Evolutionary conservation across 2,329 filamentous ascomycete species (phyloP).

Genomic region (Rutstroemia sydowiana): DNA sequence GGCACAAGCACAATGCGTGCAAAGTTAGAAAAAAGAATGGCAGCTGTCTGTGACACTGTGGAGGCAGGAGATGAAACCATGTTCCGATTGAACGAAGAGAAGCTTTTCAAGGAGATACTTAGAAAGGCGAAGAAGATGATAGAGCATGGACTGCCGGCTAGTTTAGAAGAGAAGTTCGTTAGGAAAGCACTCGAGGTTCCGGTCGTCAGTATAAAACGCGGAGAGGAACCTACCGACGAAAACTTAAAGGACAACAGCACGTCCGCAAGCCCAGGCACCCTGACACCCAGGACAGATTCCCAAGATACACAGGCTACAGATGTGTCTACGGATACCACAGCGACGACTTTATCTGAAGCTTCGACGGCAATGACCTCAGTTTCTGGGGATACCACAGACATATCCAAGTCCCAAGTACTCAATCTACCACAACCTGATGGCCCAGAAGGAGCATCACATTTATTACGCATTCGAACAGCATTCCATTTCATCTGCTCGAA

Average conservation of each 20-base stretch:
- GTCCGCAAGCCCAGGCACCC: constrained; percentile 24
- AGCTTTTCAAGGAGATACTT: constrained; percentile 58
- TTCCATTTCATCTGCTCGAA: constrained; percentile 42
- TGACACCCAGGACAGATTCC: constrained; percentile 27
- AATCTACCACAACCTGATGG: constrained; percentile 19
- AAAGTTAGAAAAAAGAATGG: constrained; percentile 58
- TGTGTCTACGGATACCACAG: constrained; percentile 28
- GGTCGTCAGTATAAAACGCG: constrained; percentile 58
- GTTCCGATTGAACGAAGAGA: constrained; percentile 70
- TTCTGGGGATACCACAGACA: constrained; percentile 19
- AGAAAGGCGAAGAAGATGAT: constrained; percentile 65
- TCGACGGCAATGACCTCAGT: constrained; percentile 34
- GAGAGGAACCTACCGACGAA: constrained; percentile 36
- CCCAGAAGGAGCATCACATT: constrained; percentile 33
- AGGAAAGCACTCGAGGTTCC: constrained; percentile 69
- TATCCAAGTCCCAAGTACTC: constrained; percentile 19
- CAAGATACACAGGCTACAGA: constrained; percentile 28
- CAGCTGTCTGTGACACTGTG: constrained; percentile 69
- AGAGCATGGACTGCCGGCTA: constrained; percentile 59
- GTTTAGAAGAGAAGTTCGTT: constrained; percentile 82
- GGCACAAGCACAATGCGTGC: constrained; percentile 37
- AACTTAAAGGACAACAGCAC: constrained; percentile 22
- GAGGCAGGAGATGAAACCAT: constrained; percentile 78
- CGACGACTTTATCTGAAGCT: constrained; percentile 33
- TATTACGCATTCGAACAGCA: constrained; percentile 42